phyloP scores from a whole-genome alignment of 306 rosid species.

The Arachis stenosperma region DNA sequence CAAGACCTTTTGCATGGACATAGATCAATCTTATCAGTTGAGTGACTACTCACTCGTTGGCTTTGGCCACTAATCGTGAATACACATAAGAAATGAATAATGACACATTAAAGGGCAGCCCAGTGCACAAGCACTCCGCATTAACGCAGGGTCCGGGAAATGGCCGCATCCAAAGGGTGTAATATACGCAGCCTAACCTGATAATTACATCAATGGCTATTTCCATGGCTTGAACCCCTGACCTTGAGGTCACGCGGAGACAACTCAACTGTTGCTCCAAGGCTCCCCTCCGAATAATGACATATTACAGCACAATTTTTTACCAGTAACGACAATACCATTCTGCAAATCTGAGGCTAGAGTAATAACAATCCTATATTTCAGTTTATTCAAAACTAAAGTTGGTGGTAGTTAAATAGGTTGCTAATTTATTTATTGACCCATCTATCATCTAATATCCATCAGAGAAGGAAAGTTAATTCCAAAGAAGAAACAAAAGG shows the following conservation, averaged over 20 bases:
- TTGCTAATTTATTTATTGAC: constrained; percentile 22
- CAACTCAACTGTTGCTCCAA: no score
- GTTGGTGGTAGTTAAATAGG: neutral
- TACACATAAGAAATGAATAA: neutral
- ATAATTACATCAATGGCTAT: no score
- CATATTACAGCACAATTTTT: constrained; percentile 12
- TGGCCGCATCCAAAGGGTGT: neutral
- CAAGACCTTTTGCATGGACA: neutral
- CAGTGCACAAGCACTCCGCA: no score
- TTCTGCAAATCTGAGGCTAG: constrained; percentile 24
- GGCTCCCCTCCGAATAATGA: no score
- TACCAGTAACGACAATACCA: constrained; percentile 13
- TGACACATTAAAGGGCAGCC: no score
- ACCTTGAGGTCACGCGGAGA: no score
- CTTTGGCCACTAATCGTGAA: neutral
- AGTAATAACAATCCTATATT: constrained; percentile 22
- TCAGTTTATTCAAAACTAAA: constrained; percentile 28
- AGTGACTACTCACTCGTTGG: constrained; percentile 17
- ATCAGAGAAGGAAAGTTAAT: constrained; percentile 22
- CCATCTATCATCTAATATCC: constrained; percentile 16
- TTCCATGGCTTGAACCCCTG: no score
- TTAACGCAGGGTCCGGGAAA: no score
- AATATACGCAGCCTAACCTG: no score
- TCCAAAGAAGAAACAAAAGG: constrained; percentile 28
- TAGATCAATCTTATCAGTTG: constrained; percentile 21